These are phyloP conservation scores for Candida cerambycidarum DNA, from an alignment of 805 yeast genomes.

Conservation along the genomic window DNA sequence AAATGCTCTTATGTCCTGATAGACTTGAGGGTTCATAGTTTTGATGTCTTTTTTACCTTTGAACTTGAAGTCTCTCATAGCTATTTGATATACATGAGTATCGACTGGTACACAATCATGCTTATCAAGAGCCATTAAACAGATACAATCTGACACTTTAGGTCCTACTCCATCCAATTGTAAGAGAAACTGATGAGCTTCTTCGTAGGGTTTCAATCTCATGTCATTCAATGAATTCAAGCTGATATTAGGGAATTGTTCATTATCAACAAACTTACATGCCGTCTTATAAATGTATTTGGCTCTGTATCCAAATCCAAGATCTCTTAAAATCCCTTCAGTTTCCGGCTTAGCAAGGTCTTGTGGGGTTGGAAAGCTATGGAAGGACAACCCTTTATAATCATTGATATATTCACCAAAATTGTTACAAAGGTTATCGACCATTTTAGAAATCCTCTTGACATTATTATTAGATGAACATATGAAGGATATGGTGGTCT, in stretches of 20 bases:
- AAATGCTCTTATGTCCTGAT: constrained; percentile 55
- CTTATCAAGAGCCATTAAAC: constrained; percentile 85
- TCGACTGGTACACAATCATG: constrained; percentile 92
- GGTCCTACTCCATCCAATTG: constrained; percentile 91
- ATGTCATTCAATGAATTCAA: constrained; percentile 41
- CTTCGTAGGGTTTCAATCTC: constrained; percentile 47
- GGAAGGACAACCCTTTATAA: constrained; percentile 55
- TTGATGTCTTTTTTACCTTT: constrained; percentile 42
- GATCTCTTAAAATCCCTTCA: constrained; percentile 40
- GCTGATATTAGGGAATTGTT: constrained; percentile 33
- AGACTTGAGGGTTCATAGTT: constrained; percentile 50
- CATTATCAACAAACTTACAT: constrained; percentile 42
- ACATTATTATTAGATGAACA: constrained; percentile 97
- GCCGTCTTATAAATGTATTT: constrained; percentile 84
- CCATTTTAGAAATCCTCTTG: constrained; percentile 90
- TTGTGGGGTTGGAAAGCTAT: constrained; percentile 72
- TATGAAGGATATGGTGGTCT: constrained; percentile 82
- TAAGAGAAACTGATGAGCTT: constrained; percentile 58
- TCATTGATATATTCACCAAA: constrained; percentile 63
- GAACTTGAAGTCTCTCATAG: constrained; percentile 74
- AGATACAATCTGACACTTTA: constrained; percentile 95
- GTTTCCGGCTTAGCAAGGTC: constrained; percentile 41
- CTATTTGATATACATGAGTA: constrained; percentile 91
- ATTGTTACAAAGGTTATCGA: constrained; percentile 68
- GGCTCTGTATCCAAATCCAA: constrained; percentile 90